phyloP scores from a whole-genome alignment of 2,329 filamentous ascomycete species.

The Ampelomyces quisqualis region DNA sequence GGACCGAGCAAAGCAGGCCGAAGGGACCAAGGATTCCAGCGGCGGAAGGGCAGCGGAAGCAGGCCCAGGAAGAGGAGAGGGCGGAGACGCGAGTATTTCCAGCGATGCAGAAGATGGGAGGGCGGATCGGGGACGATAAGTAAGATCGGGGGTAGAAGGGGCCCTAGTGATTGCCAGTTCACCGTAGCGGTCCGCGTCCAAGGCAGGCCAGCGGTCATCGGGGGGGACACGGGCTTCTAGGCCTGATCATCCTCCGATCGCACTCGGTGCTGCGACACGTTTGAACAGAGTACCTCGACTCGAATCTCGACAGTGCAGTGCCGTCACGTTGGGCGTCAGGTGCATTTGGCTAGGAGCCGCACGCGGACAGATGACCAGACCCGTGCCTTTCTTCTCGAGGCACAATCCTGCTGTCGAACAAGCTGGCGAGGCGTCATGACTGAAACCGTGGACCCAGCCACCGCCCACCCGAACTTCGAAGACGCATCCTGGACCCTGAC shows the following conservation, averaged over 20 bases:
- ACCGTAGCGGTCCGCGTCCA: conserved; percentile 6
- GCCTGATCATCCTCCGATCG: conserved; percentile 3
- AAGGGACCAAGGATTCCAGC: conserved; percentile 1
- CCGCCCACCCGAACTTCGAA: too few relatives aligned
- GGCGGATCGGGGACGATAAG: conserved; percentile 8
- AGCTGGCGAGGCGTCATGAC: conserved; percentile 9
- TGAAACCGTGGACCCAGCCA: conserved; percentile 10
- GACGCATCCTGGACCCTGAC: conserved; percentile 9
- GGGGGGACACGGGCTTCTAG: conserved; percentile 1
- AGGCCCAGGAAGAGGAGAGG: conserved; percentile 3
- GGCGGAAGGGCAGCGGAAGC: conserved; percentile 9
- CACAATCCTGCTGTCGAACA: conserved; percentile 12
- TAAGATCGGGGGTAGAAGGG: conserved; percentile 7
- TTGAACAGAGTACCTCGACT: too few relatives aligned
- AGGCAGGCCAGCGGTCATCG: conserved; percentile 5
- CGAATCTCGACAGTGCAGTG: neutral
- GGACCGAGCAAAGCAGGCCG: conserved; percentile 1
- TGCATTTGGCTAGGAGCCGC: conserved; percentile 4
- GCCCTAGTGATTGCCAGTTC: conserved; percentile 2
- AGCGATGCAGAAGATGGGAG: conserved; percentile 3
- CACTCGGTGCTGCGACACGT: too few relatives aligned
- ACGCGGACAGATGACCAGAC: conserved; percentile 6
- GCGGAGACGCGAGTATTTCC: too few relatives aligned
- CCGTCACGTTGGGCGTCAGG: conserved; percentile 3
- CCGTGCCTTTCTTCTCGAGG: conserved; percentile 1